Evolutionary conservation across 805 yeast species (phyloP).

Genomic region (Wickerhamiella kazuoi): DNA sequence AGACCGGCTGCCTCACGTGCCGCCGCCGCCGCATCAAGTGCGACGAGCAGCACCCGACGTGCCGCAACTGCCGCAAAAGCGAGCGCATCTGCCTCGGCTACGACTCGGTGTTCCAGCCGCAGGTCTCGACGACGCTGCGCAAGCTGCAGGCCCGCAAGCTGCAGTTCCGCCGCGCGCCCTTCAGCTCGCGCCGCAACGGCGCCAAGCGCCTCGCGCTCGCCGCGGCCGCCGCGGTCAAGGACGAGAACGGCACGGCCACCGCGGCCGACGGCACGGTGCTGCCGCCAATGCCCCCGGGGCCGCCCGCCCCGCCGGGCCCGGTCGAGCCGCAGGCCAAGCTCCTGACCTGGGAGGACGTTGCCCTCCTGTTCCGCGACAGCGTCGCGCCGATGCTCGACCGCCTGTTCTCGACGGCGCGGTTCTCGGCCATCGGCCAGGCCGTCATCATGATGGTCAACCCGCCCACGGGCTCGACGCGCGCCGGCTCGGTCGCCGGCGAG

Average conservation of each 20-base stretch:
- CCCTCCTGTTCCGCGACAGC: slow-evolving; percentile 9
- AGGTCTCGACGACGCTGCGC: slow-evolving; percentile 5
- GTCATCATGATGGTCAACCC: slow-evolving; percentile 1
- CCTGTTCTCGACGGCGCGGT: slow-evolving; percentile 13
- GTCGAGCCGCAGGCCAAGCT: neutral
- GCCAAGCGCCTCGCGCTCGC: no score
- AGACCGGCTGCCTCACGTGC: slow-evolving; percentile 64
- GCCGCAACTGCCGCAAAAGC: slow-evolving; percentile 48
- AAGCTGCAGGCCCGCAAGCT: slow-evolving; percentile 4
- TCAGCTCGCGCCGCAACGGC: neutral
- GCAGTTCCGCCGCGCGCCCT: slow-evolving; percentile 2
- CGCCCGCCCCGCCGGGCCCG: neutral
- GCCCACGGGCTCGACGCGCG: slow-evolving; percentile 2
- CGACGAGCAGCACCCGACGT: slow-evolving; percentile 55
- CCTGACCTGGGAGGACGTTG: slow-evolving; percentile 15
- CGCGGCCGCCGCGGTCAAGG: neutral
- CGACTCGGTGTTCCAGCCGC: slow-evolving; percentile 24
- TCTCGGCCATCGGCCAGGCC: slow-evolving; percentile 9
- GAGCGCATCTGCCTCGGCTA: slow-evolving; percentile 55
- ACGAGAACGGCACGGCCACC: neutral
- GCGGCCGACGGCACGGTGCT: neutral
- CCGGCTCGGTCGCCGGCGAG: slow-evolving; percentile 16
- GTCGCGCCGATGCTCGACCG: slow-evolving; percentile 16
- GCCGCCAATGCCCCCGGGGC: neutral
- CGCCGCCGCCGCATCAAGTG: slow-evolving; percentile 55